Base-by-base conservation (phyloP, 768 basidiomycete genomes). In the Mycena amicta region DNA sequence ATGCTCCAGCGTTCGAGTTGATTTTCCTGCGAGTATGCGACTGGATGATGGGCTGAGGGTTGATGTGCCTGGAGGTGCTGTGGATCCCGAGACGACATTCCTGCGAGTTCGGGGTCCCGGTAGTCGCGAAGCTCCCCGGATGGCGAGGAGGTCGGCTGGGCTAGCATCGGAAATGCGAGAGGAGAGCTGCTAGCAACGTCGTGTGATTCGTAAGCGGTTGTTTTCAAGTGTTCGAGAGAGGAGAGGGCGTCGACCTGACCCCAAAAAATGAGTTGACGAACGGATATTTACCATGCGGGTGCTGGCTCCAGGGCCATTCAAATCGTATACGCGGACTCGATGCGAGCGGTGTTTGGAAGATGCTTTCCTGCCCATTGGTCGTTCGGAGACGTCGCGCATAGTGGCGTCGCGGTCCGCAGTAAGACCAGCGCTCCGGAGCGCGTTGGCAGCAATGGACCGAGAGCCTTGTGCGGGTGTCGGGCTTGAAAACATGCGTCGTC, bases 291-390 rank as follows among this genome's bases (percentile, higher is more conserved):
- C 90, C 88, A 77, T 80, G 67, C 84, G 78, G 69, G 73, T 71
- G 61, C 81, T 74, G 74, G 79, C 75, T 60, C 78, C 77, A 65
- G 77, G 72, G 56, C 83, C 82, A 77, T 73, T 88, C 60, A 83
- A 73, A 27, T 78, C 72, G 72, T 90, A 88, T 58, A 85, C 78
- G 49, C 87, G 79, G 11, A 82, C 75, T 60, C 86, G 80, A 69
- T 89, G 86, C 4, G 82, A 75, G 26, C 85, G 81, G 62, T 80
- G 72, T 75, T 88, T 90, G 16, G 78, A 75, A n/a, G 78, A 65
- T 45, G 83, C 83, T 71, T 92, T 92, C 67, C 89, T 82, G 23
- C 89, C 89, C 50, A 88, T 88, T 4, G 87, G 88, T 64, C 78
- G 88, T 74, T 85, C 83, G 8, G 82, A 77, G 43, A 77, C 75